Evolutionary conservation across 1,139 yeast genomes (phyloP).

Genomic region (Protomyces inouyei): DNA sequence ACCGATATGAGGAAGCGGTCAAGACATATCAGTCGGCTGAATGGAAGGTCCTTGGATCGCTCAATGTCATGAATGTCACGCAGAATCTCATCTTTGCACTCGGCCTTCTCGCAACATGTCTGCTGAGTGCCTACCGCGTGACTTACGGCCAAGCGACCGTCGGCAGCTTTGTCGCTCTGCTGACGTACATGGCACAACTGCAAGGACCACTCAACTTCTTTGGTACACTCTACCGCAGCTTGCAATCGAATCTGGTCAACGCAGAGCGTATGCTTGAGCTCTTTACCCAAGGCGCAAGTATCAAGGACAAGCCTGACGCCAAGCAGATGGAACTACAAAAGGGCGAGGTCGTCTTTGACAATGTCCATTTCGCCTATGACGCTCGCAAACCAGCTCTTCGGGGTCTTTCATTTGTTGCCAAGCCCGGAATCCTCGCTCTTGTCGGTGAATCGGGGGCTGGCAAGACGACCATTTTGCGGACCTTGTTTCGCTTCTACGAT

Average conservation of each 20-base stretch:
- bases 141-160: constrained; percentile 75
- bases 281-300: constrained; percentile 30
- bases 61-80: constrained; percentile 84
- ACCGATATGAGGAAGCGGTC: constrained; percentile 75
- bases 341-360: constrained; percentile 70
- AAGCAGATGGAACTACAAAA: constrained; percentile 50
- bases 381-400: constrained; percentile 78
- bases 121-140: constrained; percentile 92
- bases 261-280: constrained; percentile 32
- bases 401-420: constrained; percentile 75
- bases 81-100: constrained; percentile 85
- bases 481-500: constrained; percentile 87
- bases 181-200: constrained; percentile 64
- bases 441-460: constrained; percentile 94
- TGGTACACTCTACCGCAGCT: constrained; percentile 31
- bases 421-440: constrained; percentile 85
- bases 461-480: constrained; percentile 78
- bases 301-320: constrained; percentile 41
- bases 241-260: constrained; percentile 33
- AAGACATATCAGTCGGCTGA: constrained; percentile 72
- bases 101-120: constrained; percentile 94
- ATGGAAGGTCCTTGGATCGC: constrained; percentile 83
- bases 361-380: constrained; percentile 88
- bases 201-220: constrained; percentile 47
- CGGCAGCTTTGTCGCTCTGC: constrained; percentile 74